Base-by-base conservation (phyloP, 352 stramenopile species). In the Globisporangium rhizosaccharum region DNA sequence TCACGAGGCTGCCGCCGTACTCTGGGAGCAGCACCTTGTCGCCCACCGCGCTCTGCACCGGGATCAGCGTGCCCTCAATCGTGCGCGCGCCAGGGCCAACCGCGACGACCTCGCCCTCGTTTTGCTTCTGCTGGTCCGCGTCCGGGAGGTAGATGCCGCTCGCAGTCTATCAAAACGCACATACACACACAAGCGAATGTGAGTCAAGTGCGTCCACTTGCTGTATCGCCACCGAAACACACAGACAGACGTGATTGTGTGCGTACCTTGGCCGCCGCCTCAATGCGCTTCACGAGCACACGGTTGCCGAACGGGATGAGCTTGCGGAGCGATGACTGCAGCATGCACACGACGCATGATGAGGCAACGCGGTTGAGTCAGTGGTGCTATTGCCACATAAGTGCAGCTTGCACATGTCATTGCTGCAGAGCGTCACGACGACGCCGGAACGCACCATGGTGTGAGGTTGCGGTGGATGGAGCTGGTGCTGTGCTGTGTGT, bases 1-100 rank as follows among this genome's bases (percentile, higher is more conserved):
- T 97, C 39, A 99, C 81, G 56, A 93, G 72, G 61, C 78, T 96
- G 59, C 96, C 96, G 50, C 96, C 96, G 80, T 98, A 99, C 79
- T 98, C 94, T 11, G 96, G 96, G 53, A 99, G 80, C 57, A 99
- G 72, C 17, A 99, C 96, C 71, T 91, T 97, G 85, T 99, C 94
- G 57, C 96, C 96, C 46, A 92, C 83, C 41, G 79, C 79, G 56
- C 96, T 82, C 63, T 88, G 88, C 53, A 93, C 82, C 11, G 86
- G 72, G 66, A 98, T 85, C 50, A 98, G 72, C 12, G 73, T 81
- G 56, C 96, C 96, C n/a, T 96, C 93, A 18, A 83, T 62, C 63
- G 92, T 89, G 57, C 90, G 79, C 41, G 94, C 76, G 56, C 96
- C 96, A 2, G 94, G 96, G 62, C 96, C 96, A 30, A 98, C 94